Percentiles rank a stretch among this genome's conserved stretches.
These are phyloP conservation scores for Beta macrorhiza DNA, from an alignment of 179 eudicot species.

Conservation along the genomic window DNA sequence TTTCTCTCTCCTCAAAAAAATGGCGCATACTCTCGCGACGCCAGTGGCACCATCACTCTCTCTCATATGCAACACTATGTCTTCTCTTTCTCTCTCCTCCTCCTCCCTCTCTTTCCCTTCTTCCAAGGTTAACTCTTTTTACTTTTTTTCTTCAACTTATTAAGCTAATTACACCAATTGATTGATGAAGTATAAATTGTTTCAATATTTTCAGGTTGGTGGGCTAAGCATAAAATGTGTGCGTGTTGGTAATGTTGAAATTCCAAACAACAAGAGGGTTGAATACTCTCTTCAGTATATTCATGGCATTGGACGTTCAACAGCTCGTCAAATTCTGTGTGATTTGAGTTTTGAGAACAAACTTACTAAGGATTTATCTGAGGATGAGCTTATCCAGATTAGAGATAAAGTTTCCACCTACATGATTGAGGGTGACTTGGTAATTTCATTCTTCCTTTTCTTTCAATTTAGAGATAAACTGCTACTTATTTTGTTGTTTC, in stretches of 20 bases:
- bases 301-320: constrained; percentile 81
- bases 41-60: constrained; percentile 60
- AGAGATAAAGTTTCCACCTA: constrained; percentile 82
- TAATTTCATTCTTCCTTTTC: constrained; percentile 22
- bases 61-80: constrained; percentile 42
- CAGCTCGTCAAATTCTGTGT: constrained; percentile 58
- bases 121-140: constrained; percentile 42
- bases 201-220: constrained; percentile 32
- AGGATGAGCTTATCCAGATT: constrained; percentile 71
- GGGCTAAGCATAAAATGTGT: constrained; percentile 69
- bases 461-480: background rate
- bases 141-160: background rate
- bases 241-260: constrained; percentile 94
- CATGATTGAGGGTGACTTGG: constrained; percentile 98
- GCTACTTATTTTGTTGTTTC: background rate
- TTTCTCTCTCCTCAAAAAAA: constrained; percentile 19
- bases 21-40: constrained; percentile 73
- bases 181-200: constrained; percentile 8
- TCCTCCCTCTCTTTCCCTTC: constrained; percentile 41
- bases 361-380: constrained; percentile 71
- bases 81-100: constrained; percentile 29
- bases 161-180: background rate
- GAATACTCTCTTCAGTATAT: constrained; percentile 82
- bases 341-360: constrained; percentile 78
- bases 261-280: constrained; percentile 88